Conservation (phyloP, 2,329 filamentous ascomycete species). For the Zymoseptoria crescenta region DNA sequence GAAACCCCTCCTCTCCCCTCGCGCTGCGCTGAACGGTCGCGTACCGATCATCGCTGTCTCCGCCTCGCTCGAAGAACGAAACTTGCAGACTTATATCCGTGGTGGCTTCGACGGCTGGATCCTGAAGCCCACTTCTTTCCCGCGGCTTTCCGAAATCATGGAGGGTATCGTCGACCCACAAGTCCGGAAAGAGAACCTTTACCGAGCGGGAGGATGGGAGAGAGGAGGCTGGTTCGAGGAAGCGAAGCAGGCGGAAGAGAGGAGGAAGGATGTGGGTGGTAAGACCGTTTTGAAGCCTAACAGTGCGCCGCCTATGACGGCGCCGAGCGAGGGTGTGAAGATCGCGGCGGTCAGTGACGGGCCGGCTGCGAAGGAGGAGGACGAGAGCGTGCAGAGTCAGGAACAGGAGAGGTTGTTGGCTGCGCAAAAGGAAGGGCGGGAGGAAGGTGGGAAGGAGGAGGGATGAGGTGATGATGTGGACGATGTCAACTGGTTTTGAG, state of each 20-base stretch:
- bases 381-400: constrained; percentile 24
- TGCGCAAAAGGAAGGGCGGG: constrained; percentile 15
- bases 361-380: constrained; percentile 28
- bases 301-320: constrained; percentile 13
- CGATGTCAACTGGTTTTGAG: neutral
- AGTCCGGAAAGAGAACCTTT: constrained; percentile 55
- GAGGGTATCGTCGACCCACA: constrained; percentile 58
- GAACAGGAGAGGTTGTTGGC: constrained; percentile 27
- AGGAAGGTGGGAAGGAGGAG: neutral
- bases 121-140: constrained; percentile 78
- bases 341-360: constrained; percentile 27
- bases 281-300: constrained; percentile 32
- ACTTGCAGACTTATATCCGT: constrained; percentile 61
- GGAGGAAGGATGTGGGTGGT: constrained; percentile 7
- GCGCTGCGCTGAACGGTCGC: constrained; percentile 54
- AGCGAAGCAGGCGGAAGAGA: constrained; percentile 31
- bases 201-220: constrained; percentile 69
- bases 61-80: constrained; percentile 66
- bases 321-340: constrained; percentile 23
- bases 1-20: constrained; percentile 47
- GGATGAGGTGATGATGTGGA: neutral
- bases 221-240: constrained; percentile 72
- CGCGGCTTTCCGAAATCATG: constrained; percentile 61
- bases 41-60: constrained; percentile 83
- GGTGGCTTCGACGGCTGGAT: constrained; percentile 89